These are phyloP conservation scores for Penicillium desertorum DNA, from an alignment of 495 filamentous ascomycete species.

Conservation along the genomic window DNA sequence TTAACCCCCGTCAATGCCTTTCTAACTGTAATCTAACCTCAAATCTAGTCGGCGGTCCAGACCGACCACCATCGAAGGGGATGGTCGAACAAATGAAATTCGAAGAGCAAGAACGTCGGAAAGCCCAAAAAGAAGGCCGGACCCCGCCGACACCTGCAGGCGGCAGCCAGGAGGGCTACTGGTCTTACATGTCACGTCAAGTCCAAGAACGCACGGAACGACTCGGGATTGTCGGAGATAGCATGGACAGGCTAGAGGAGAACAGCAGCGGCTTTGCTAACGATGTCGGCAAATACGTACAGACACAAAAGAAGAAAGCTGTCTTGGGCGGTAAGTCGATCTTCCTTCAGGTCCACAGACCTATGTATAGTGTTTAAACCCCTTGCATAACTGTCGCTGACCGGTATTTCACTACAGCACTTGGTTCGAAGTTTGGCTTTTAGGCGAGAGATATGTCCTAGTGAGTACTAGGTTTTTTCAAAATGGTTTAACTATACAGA, in stretches of 20 bases:
- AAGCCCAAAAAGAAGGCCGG: slow-evolving; percentile 41
- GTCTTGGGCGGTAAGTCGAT: slow-evolving; percentile 61
- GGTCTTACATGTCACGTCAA: slow-evolving; percentile 73
- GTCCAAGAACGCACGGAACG: slow-evolving; percentile 88
- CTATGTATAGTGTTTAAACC: slow-evolving; percentile 1
- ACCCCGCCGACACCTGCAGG: slow-evolving; percentile 20
- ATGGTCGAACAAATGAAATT: slow-evolving; percentile 65
- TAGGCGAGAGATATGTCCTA: slow-evolving; percentile 19
- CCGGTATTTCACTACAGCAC: slow-evolving; percentile 26
- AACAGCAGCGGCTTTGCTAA: slow-evolving; percentile 77
- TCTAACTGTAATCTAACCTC: slow-evolving; percentile 10
- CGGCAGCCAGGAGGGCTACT: slow-evolving; percentile 56
- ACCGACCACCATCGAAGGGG: slow-evolving; percentile 77
- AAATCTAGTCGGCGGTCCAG: slow-evolving; percentile 70
- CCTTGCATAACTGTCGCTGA: slow-evolving; percentile 31
- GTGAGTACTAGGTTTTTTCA: not conserved
- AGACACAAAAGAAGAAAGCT: slow-evolving; percentile 78
- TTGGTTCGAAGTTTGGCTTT: slow-evolving; percentile 48
- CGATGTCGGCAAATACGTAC: slow-evolving; percentile 83
- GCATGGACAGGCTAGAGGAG: slow-evolving; percentile 75
- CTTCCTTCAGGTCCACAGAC: slow-evolving; percentile 3
- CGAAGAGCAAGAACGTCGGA: slow-evolving; percentile 57
- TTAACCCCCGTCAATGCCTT: slow-evolving; percentile 6
- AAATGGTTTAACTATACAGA: not conserved
- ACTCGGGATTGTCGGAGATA: slow-evolving; percentile 77